Conservation (phyloP, 148 eudicot genomes). For the Linanthus parryae region DNA sequence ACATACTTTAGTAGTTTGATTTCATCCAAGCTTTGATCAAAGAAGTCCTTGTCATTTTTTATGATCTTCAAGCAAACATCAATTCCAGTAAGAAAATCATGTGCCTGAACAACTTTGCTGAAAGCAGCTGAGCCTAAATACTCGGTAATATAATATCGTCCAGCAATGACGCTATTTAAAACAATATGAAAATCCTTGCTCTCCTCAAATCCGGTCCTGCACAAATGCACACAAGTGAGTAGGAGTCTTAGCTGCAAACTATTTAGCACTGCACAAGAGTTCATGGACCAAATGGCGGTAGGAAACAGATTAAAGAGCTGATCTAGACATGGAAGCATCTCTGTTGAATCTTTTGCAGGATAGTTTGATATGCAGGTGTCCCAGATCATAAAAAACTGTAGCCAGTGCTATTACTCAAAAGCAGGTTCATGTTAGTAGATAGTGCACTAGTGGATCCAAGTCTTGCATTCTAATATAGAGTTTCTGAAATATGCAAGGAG, state of each 20-base stretch:
- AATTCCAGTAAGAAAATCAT: slow-evolving; percentile 68
- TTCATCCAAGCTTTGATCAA: slow-evolving; percentile 98
- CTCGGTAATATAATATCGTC: slow-evolving; percentile 74
- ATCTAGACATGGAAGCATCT: no score
- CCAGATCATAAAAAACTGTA: no score
- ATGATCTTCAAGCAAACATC: slow-evolving; percentile 97
- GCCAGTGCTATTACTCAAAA: no score
- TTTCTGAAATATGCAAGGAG: no score
- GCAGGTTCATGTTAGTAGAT: no score
- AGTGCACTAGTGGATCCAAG: no score
- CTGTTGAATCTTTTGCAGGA: no score
- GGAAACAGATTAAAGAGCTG: no score
- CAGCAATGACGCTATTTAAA: slow-evolving; percentile 60
- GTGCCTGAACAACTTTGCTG: slow-evolving; percentile 96
- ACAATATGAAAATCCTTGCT: slow-evolving; percentile 79
- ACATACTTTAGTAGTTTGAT: slow-evolving; percentile 92
- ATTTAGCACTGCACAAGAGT: no score
- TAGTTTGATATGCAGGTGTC: no score
- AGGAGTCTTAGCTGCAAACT: slow-evolving; percentile 11
- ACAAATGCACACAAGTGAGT: slow-evolving; percentile 19
- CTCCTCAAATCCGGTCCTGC: slow-evolving; percentile 98
- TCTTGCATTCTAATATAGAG: no score
- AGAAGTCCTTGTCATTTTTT: slow-evolving; percentile 93
- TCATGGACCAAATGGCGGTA: no score
- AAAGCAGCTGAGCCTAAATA: slow-evolving; percentile 97